A percentile compares a stretch with the other conserved stretches of the same genome.
These are phyloP conservation scores for Trypanosoma platydactyli DNA, from an alignment of 208 protist genomes.

Conservation along the genomic window DNA sequence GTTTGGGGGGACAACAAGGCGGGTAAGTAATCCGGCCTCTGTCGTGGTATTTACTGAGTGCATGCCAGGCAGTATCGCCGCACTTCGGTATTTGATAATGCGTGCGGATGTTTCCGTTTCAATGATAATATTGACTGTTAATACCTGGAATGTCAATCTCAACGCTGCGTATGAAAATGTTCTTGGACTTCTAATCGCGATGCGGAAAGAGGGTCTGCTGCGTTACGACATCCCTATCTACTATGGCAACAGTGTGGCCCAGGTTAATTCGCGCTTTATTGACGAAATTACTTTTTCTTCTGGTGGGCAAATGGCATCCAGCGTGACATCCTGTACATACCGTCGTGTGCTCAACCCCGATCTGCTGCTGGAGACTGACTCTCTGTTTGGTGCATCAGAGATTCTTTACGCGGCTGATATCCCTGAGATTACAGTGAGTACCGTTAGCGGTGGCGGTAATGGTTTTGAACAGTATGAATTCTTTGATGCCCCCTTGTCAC, in stretches of 20 bases:
- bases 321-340: slow-evolving; percentile 29
- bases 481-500: slow-evolving; percentile 34
- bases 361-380: slow-evolving; percentile 21
- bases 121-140: slow-evolving; percentile 63
- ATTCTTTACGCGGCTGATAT: slow-evolving; percentile 18
- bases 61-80: slow-evolving; percentile 52
- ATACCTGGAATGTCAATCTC: slow-evolving; percentile 41
- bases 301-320: neutral
- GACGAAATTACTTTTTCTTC: slow-evolving; percentile 10
- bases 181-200: slow-evolving; percentile 31
- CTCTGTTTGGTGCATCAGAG: slow-evolving; percentile 33
- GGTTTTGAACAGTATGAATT: slow-evolving; percentile 26
- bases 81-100: slow-evolving; percentile 65
- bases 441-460: neutral
- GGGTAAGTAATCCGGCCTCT: slow-evolving; percentile 23
- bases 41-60: slow-evolving; percentile 72
- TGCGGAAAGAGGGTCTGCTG: slow-evolving; percentile 44
- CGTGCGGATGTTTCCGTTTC: slow-evolving; percentile 54
- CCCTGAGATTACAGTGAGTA: neutral
- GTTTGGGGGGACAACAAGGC: slow-evolving; percentile 60
- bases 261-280: slow-evolving; percentile 25
- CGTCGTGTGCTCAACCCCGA: slow-evolving; percentile 22
- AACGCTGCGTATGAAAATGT: slow-evolving; percentile 33
- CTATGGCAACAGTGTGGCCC: slow-evolving; percentile 38
- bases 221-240: slow-evolving; percentile 43